phyloP scores from a whole-genome alignment of 352 stramenopile genomes.

The Globisporangium lucens region DNA sequence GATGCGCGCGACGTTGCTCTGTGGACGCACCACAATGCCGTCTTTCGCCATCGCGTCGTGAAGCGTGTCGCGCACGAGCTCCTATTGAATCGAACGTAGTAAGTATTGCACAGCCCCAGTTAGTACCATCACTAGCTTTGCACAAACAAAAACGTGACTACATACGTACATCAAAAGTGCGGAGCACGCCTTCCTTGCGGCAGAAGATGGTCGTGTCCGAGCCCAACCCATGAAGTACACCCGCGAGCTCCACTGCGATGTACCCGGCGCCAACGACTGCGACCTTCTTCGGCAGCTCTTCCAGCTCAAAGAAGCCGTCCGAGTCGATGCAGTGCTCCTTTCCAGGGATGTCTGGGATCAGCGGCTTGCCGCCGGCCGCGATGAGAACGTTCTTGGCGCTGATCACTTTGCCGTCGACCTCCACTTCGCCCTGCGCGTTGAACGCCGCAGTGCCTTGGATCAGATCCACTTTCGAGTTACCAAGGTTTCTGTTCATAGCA shows the following conservation, averaged over 20 bases:
- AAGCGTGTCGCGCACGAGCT: slow-evolving; percentile 46
- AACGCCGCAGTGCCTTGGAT: slow-evolving; percentile 90
- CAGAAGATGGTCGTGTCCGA: slow-evolving; percentile 90
- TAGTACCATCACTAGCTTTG: background rate
- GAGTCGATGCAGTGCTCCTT: slow-evolving; percentile 93
- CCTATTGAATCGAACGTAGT: slow-evolving; percentile 11
- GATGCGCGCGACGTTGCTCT: slow-evolving; percentile 43
- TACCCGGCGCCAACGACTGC: slow-evolving; percentile 97
- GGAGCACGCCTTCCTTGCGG: slow-evolving; percentile 80
- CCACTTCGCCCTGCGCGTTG: slow-evolving; percentile 68
- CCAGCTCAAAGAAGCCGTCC: slow-evolving; percentile 97
- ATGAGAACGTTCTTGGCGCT: slow-evolving; percentile 62
- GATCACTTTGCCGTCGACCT: slow-evolving; percentile 65
- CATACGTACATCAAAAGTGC: slow-evolving; percentile 80
- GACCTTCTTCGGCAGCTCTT: slow-evolving; percentile 89
- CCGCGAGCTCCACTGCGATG: slow-evolving; percentile 97
- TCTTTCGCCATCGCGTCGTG: slow-evolving; percentile 58
- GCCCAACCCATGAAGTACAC: slow-evolving; percentile 93
- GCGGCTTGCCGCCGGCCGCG: slow-evolving; percentile 54
- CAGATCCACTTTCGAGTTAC: slow-evolving; percentile 87
- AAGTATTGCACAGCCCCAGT: background rate
- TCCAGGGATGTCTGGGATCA: slow-evolving; percentile 64
- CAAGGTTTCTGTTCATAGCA: slow-evolving; percentile 63
- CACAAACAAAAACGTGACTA: no score
- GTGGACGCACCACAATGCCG: slow-evolving; percentile 42